A percentile compares a stretch with the other conserved stretches of the same genome.
These are phyloP conservation scores for Globisporangium recalcitrans DNA, from an alignment of 352 stramenopile genomes.

Conservation along the genomic window DNA sequence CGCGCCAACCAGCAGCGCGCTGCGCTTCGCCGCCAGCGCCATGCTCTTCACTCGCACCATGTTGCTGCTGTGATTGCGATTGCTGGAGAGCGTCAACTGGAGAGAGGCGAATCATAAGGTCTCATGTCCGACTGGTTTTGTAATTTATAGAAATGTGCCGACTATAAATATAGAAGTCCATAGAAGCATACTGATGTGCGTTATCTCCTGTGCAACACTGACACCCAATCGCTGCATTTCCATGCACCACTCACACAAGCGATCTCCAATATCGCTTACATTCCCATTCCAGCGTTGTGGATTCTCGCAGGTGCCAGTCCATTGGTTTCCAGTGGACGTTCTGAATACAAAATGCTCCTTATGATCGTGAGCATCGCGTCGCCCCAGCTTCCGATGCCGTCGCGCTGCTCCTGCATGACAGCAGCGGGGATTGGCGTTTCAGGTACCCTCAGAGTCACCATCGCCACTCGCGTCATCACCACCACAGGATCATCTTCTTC, in stretches of 20 bases:
- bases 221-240: too few relatives aligned
- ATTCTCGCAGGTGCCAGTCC: neutral
- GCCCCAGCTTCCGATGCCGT: constrained; percentile 2
- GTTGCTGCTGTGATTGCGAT: neutral
- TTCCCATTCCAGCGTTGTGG: neutral
- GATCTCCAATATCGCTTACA: neutral
- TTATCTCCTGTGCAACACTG: too few relatives aligned
- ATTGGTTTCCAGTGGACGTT: neutral
- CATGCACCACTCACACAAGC: too few relatives aligned
- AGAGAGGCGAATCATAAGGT: neutral
- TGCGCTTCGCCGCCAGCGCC: neutral
- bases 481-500: constrained; percentile 9
- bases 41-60: neutral
- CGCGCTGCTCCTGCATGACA: neutral
- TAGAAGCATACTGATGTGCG: neutral
- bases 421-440: neutral
- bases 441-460: constrained; percentile 1
- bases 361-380: constrained; percentile 11
- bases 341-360: neutral
- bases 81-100: neutral
- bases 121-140: neutral
- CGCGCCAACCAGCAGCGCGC: neutral
- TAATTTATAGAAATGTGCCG: neutral
- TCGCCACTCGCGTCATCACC: neutral
- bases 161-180: too few relatives aligned